Evolutionary conservation across 78 protist species (phyloP).

Genomic region (Anaeramoeba ignava): DNA sequence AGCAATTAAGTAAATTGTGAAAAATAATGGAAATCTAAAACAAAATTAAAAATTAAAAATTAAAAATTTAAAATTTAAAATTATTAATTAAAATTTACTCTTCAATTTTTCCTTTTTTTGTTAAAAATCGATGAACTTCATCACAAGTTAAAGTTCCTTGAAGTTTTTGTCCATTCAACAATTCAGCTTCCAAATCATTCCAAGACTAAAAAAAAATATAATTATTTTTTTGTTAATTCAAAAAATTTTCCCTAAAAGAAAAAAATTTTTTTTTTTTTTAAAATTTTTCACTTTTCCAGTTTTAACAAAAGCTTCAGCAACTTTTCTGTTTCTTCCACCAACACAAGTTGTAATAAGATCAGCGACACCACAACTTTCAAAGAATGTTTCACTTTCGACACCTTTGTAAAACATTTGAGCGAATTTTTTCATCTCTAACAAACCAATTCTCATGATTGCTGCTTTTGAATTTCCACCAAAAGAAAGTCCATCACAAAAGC

Average conservation of each 20-base stretch:
- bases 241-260: no score
- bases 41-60: no score
- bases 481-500: conserved; percentile 32
- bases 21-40: no score
- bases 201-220: no score
- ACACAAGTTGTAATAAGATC: conserved; percentile 58
- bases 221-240: no score
- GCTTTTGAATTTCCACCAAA: conserved; percentile 53
- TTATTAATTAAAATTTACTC: no score
- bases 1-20: no score
- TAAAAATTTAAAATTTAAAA: no score
- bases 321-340: conserved; percentile 46
- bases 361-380: conserved; percentile 59
- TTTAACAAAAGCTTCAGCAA: conserved; percentile 34
- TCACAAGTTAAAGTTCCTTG: conserved; percentile 39
- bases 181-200: conserved; percentile 37
- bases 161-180: conserved; percentile 55
- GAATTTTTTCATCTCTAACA: conserved; percentile 38
- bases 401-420: conserved; percentile 12
- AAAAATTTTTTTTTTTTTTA: no score
- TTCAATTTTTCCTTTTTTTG: conserved; percentile 8
- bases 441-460: conserved; percentile 51
- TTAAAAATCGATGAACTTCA: conserved; percentile 36
- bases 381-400: conserved; percentile 27
- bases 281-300: no score